These are phyloP conservation scores for Luffa acutangula DNA, from an alignment of 306 rosid species.

Conservation along the genomic window DNA sequence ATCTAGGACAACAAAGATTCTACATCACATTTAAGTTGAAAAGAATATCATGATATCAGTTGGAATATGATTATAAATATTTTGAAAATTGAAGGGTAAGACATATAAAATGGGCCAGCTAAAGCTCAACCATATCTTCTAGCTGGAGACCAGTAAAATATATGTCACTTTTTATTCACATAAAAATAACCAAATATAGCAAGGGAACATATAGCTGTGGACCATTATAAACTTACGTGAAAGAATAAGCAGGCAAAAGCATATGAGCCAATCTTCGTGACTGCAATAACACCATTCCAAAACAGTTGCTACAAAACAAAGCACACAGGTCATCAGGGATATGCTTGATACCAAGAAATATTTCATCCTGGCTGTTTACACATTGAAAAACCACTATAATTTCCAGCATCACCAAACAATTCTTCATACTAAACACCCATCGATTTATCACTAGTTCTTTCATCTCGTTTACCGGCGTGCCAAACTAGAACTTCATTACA, in stretches of 20 bases:
- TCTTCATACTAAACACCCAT: background rate
- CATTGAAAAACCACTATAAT: background rate
- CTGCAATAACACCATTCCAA: slow-evolving; percentile 10
- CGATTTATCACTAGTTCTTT: background rate
- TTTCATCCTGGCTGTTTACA: background rate
- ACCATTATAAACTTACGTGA: slow-evolving; percentile 20
- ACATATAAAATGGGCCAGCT: slow-evolving; percentile 16
- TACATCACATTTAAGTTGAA: slow-evolving; percentile 17
- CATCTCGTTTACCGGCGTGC: background rate
- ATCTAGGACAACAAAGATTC: slow-evolving; percentile 7
- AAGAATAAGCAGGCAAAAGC: slow-evolving; percentile 14
- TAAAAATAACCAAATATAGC: slow-evolving; percentile 13
- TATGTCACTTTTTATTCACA: slow-evolving; percentile 18
- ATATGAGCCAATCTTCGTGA: slow-evolving; percentile 3
- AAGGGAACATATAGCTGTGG: slow-evolving; percentile 22
- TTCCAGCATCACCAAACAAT: background rate
- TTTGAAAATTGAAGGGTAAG: background rate
- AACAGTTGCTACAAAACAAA: slow-evolving; percentile 30
- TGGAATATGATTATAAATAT: slow-evolving; percentile 14
- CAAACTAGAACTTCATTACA: background rate
- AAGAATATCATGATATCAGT: slow-evolving; percentile 13
- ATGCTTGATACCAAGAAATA: slow-evolving; percentile 4
- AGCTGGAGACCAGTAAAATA: slow-evolving; percentile 25
- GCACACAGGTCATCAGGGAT: slow-evolving; percentile 24
- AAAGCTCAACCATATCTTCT: slow-evolving; percentile 4